A percentile compares a stretch with the other conserved stretches of the same genome.
phyloP scores from a whole-genome alignment of 2,329 filamentous ascomycete genomes.

The Ceratocystis cubensis region DNA sequence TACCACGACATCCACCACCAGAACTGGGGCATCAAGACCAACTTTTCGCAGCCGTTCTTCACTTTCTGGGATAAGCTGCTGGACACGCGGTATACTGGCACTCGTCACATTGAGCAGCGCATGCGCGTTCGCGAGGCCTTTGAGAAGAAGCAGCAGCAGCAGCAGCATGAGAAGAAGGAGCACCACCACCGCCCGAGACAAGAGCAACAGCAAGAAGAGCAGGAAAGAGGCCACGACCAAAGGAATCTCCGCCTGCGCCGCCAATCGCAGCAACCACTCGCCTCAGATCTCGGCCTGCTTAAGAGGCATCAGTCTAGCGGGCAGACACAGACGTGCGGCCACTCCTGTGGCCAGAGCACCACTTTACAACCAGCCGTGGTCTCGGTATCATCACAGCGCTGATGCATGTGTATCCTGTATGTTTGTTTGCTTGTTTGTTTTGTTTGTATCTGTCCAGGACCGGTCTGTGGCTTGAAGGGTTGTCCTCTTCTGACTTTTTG shows the following conservation, averaged over 20 bases:
- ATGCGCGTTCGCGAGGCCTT: constrained; percentile 13
- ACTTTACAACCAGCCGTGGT: not conserved
- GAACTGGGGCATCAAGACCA: constrained; percentile 96
- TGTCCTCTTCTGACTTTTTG: constrained; percentile 7
- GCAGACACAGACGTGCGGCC: not conserved
- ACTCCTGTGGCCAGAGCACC: not conserved
- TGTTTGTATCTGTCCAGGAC: constrained; percentile 12
- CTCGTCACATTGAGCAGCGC: constrained; percentile 29
- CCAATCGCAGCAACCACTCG: not conserved
- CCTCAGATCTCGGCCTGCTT: not conserved
- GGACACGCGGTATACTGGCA: constrained; percentile 71
- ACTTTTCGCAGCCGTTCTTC: constrained; percentile 85
- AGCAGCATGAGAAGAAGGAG: constrained; percentile 9
- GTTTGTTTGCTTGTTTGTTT: constrained; percentile 7
- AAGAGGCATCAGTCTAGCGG: not conserved
- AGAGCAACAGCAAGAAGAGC: not conserved
- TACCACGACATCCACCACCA: constrained; percentile 99
- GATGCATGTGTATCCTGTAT: not conserved
- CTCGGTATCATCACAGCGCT: not conserved
- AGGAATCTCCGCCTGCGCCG: not conserved
- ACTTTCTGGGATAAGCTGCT: constrained; percentile 84
- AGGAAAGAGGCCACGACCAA: constrained; percentile 3
- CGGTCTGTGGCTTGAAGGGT: not conserved
- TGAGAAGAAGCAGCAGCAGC: constrained; percentile 4
- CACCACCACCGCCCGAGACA: not conserved